Base-by-base conservation (phyloP, 805 yeast genomes). In the Myxozyma melibiosi region DNA sequence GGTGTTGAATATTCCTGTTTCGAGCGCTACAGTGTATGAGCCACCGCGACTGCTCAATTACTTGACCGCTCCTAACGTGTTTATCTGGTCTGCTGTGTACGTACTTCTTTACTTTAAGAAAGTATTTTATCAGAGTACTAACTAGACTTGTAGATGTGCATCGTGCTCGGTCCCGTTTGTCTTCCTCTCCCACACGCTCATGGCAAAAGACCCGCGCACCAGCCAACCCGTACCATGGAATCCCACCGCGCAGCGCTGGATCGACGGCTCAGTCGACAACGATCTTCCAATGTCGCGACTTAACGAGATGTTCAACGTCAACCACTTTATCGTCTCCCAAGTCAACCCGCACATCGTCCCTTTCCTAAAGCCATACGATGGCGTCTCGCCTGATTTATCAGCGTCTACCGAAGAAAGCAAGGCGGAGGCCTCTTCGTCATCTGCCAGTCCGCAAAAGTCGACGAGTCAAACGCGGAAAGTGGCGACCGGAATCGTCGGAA, bases 341-440 rank as follows among this genome's bases (percentile, higher is more conserved):
- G 99, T 94, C 1, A 94, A 94, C 68, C 96, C 97, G 0, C 99
- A 94, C 70, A 96, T 94, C 14, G 88, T 88, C 2, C 99, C 99
- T 0, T 80, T 92, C 49, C 76, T 94, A 42, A 55, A 50, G 35
- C 28, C 50, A 13, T 35, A 51, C 7, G 31, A 45, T 22, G 40
- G 40, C 6, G 16, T 48, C n/a, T n/a, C 43, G 3, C 57, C 57
- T 5, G 51, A 55, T 38, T 16, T 53, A 4, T 40, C 57, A 6
- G 24, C 18, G 11, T 3, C 28, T 39, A 16, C 20, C 4, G 34
- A 13, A 4, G n/a, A n/a, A n/a, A n/a, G 27, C 14, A 16, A 18
- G 44, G 24, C 42, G 13, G 25, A 7, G 14, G 30, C 20, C 4
- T 43, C 14, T 3, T 20, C 3, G 4, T 5, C 30, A n/a, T 6